Conservation (phyloP, 352 stramenopile species). For the Phytophthora sp. region DNA sequence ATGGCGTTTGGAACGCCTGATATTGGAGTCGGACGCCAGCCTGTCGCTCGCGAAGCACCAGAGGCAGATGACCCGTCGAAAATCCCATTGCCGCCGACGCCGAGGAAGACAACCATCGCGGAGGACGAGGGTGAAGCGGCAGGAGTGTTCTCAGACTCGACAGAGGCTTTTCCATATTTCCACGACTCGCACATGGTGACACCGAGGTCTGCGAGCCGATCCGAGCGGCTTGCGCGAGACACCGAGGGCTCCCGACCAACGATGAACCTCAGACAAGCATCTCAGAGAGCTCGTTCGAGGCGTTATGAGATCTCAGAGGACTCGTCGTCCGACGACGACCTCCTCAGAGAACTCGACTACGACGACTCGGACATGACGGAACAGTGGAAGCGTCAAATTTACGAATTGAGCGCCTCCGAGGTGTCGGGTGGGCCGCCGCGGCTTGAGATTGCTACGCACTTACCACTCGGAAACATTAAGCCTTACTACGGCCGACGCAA, state of each 20-base stretch:
- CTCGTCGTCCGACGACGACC: background rate
- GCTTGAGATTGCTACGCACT: background rate
- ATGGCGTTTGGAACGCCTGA: background rate
- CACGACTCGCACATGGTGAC: constrained; percentile 13
- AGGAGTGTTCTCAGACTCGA: background rate
- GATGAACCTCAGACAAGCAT: background rate
- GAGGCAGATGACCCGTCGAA: background rate
- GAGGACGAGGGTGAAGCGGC: background rate
- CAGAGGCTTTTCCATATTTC: background rate
- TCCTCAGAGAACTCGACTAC: background rate
- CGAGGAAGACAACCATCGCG: background rate
- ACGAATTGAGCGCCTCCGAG: background rate
- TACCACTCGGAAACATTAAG: background rate
- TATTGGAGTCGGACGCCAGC: background rate
- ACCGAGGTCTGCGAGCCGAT: background rate
- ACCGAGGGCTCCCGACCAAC: background rate
- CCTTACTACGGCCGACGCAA: background rate
- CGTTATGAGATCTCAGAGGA: background rate
- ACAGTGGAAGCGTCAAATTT: background rate
- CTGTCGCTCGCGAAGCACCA: background rate
- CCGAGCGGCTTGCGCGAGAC: background rate
- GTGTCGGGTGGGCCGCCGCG: background rate
- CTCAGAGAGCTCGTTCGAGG: background rate
- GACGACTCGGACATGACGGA: background rate
- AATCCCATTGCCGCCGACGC: background rate